Evolutionary conservation across 208 protist species (phyloP), one percentile per base, ranked within the genome.

Genomic region (Trypanosoma mega): DNA sequence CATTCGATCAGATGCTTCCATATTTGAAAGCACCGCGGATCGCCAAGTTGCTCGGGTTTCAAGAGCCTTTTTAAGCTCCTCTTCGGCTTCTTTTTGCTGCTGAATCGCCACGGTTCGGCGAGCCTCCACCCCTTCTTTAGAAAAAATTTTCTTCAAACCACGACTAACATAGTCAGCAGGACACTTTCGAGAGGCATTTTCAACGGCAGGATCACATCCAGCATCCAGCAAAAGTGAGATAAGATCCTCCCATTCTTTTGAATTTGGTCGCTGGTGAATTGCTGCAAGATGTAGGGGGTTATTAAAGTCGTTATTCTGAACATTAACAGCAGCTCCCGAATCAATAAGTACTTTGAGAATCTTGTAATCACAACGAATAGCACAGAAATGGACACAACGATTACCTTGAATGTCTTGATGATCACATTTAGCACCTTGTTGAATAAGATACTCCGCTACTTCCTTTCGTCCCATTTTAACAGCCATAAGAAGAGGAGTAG

Each of bases 401-500:
- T 95, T 97, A 59, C 87, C 87, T 31, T 85, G 69, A 20, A 34
- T 47, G 68, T 97, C 92, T 20, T 68, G 58, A 24, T 69, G 56
- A 56, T 94, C 90, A 76, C 77, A 75, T 54, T 92, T 70, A 9
- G 85, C 89, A 1, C 77, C 74, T 31, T 87, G 70, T 8, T 44
- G 63, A 29, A 95, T 78, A 26, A 97, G 65, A 63, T 86, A 93
- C 64, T 92, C 69, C 41, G 75, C 76, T 39, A 92, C 85, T 16
- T 83, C 80, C 14, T 58, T 65, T 70, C 87, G 80, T 3, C 88
- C 85, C 87, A 97, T 95, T 71, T 93, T 97, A 24, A 95, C 91
- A 39, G 91, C 85, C 41, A 95, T 86, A 29, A 94, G 71, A 41
- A 97, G 76, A 14, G 91, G 87, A 5, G 91, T 97, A 12, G 81